These are phyloP conservation scores for Penicillium cosmopolitanum DNA, from an alignment of 495 filamentous ascomycete species.

Conservation along the genomic window DNA sequence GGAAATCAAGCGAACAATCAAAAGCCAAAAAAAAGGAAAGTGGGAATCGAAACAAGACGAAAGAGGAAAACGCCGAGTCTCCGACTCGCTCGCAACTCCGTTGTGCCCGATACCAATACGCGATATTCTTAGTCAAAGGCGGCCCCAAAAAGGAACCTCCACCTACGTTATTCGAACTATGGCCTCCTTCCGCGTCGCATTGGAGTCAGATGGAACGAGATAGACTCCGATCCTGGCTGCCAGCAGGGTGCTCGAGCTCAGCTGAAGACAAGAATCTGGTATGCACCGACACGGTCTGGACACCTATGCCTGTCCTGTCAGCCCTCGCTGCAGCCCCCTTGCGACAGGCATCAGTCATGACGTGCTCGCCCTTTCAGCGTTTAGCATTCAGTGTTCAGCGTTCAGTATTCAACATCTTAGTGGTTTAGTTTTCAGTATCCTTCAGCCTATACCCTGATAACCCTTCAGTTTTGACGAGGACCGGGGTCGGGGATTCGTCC, in stretches of 20 bases:
- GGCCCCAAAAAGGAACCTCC: not conserved
- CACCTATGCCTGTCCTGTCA: conserved; percentile 2
- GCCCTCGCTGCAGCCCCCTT: conserved; percentile 8
- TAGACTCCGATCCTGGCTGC: not conserved
- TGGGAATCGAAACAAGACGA: not conserved
- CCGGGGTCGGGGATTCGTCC: conserved; percentile 11
- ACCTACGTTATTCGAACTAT: not conserved
- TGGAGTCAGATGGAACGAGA: not conserved
- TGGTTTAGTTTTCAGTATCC: not conserved
- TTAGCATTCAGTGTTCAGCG: too few species aligned
- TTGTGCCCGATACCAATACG: conserved; percentile 1
- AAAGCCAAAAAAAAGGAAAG: conserved; percentile 4
- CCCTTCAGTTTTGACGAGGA: not conserved
- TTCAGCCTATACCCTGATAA: not conserved
- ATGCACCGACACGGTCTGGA: conserved; percentile 3
- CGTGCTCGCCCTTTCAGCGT: conserved; percentile 12
- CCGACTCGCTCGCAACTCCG: not conserved
- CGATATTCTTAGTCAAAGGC: conserved; percentile 2
- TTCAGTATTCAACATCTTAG: not conserved
- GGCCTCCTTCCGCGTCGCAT: not conserved
- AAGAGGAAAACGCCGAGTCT: not conserved
- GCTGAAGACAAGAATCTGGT: conserved; percentile 1
- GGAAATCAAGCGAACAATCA: not conserved
- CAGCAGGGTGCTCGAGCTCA: conserved; percentile 1
- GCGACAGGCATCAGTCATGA: conserved; percentile 15